Conservation (phyloP, 116 monocot genomes). For the Dioscorea cayenensis region DNA sequence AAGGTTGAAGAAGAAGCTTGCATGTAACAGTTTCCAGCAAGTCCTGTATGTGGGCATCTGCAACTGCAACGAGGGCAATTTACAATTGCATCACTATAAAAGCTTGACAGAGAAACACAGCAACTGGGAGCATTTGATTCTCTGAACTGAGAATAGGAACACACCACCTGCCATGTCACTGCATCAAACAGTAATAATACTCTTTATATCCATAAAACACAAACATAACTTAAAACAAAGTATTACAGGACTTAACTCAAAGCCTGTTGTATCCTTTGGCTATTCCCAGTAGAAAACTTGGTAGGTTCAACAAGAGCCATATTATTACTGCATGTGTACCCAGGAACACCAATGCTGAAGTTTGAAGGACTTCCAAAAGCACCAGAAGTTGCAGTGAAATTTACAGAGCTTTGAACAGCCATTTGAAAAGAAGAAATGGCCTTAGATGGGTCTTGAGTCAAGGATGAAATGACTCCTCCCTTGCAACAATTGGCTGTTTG, state of each 20-base stretch:
- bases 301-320: conserved; percentile 21
- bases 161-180: conserved; percentile 71
- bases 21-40: conserved; percentile 28
- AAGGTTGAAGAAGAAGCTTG: conserved; percentile 4
- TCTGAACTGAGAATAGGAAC: conserved; percentile 56
- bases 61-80: conserved; percentile 73
- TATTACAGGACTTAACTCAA: conserved; percentile 40
- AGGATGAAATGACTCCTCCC: conserved; percentile 56
- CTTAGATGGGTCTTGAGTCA: conserved; percentile 26
- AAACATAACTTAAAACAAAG: neutral
- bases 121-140: conserved; percentile 36
- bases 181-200: neutral
- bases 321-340: conserved; percentile 62
- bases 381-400: neutral
- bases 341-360: conserved; percentile 50
- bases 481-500: conserved; percentile 68
- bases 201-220: neutral
- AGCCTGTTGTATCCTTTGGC: conserved; percentile 30
- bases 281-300: conserved; percentile 22
- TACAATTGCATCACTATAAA: conserved; percentile 55
- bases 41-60: conserved; percentile 27
- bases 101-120: conserved; percentile 76
- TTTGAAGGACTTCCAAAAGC: conserved; percentile 19
- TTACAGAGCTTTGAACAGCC: conserved; percentile 18
- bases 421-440: conserved; percentile 45